These are phyloP conservation scores for Xylariaceae sp. DNA, from an alignment of 2,329 filamentous ascomycete genomes.

Conservation along the genomic window DNA sequence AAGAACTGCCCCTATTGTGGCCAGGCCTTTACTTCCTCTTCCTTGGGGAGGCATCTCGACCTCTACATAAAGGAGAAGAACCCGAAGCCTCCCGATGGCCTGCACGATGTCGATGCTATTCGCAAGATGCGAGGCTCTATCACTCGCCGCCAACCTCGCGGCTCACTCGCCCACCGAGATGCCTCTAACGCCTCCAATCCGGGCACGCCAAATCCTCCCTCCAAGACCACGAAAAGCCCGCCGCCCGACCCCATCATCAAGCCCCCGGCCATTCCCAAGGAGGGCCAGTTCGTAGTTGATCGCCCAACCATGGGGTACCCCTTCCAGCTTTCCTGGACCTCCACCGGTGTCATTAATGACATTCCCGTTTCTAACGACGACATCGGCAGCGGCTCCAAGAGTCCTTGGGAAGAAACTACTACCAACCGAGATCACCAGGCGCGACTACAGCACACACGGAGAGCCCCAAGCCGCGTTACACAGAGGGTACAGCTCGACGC, in stretches of 20 bases:
- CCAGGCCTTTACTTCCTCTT: slow-evolving; percentile 90
- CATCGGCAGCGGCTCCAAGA: slow-evolving; percentile 19
- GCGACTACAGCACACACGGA: slow-evolving; percentile 32
- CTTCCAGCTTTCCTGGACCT: slow-evolving; percentile 67
- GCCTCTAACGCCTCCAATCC: slow-evolving; percentile 46
- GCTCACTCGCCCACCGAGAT: slow-evolving; percentile 58
- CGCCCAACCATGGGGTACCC: slow-evolving; percentile 53
- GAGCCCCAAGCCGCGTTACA: slow-evolving; percentile 47
- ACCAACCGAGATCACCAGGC: slow-evolving; percentile 7
- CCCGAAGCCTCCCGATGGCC: slow-evolving; percentile 78
- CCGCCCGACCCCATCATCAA: slow-evolving; percentile 38
- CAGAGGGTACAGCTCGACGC: slow-evolving; percentile 63
- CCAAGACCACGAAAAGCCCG: slow-evolving; percentile 42
- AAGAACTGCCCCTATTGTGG: slow-evolving; percentile 84
- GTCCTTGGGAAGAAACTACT: slow-evolving; percentile 31
- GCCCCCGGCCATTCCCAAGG: slow-evolving; percentile 41
- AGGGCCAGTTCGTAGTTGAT: slow-evolving; percentile 43
- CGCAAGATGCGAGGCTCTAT: slow-evolving; percentile 78
- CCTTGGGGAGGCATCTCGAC: slow-evolving; percentile 88
- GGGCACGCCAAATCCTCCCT: slow-evolving; percentile 46
- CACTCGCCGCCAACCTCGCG: slow-evolving; percentile 78
- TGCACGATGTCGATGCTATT: slow-evolving; percentile 90
- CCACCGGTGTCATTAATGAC: slow-evolving; percentile 75
- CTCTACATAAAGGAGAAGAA: slow-evolving; percentile 94
- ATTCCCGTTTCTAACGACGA: slow-evolving; percentile 54